Evolutionary conservation across 306 rosid species (phyloP).

Genomic region (Clitoria ternatea): DNA sequence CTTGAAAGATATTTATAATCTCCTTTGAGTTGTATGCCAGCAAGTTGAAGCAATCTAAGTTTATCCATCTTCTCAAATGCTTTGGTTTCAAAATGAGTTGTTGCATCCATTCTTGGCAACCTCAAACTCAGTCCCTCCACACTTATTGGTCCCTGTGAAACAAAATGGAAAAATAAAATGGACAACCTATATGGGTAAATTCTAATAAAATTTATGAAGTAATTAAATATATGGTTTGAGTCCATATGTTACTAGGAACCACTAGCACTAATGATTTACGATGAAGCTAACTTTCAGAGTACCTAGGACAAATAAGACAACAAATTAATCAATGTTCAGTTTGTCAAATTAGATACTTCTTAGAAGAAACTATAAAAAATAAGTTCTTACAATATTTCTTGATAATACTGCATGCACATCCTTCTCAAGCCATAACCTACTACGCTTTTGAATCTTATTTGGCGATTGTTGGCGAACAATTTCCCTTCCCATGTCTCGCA

Average conservation of each 20-base stretch:
- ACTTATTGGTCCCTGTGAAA: neutral
- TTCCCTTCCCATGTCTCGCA: slow-evolving; percentile 28
- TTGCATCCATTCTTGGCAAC: neutral
- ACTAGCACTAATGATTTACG: neutral
- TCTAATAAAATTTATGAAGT: neutral
- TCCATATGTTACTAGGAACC: neutral
- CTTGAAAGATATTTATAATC: neutral
- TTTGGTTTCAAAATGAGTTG: neutral
- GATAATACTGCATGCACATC: neutral
- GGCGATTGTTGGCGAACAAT: neutral
- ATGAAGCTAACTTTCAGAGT: neutral
- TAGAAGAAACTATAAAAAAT: neutral
- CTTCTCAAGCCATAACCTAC: slow-evolving; percentile 1
- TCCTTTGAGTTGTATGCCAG: neutral
- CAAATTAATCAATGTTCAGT: neutral
- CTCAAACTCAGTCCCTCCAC: neutral
- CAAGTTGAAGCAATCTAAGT: slow-evolving; percentile 1
- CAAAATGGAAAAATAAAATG: neutral
- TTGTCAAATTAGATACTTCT: neutral
- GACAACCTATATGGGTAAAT: neutral
- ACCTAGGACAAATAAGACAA: neutral
- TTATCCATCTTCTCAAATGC: neutral
- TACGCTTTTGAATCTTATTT: neutral
- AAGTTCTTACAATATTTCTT: neutral
- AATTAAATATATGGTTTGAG: neutral